phyloP scores from a whole-genome alignment of 2,329 filamentous ascomycete species.

The Neopestalotiopsis rosae region DNA sequence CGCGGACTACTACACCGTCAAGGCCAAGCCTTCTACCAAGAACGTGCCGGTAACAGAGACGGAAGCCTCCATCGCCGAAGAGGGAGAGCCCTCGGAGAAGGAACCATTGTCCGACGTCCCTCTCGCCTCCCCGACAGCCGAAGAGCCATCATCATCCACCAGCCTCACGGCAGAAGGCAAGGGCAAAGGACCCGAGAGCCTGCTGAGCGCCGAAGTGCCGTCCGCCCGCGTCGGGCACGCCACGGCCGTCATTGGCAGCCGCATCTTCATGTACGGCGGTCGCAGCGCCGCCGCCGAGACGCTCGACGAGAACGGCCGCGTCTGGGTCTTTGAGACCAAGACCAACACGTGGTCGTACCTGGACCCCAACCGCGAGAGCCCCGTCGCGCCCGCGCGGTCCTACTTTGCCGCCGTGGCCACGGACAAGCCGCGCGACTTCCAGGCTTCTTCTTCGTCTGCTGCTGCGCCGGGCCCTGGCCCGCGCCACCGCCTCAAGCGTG shows the following conservation, averaged over 20 bases:
- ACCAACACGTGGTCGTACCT: constrained; percentile 69
- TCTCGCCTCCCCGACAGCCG: constrained; percentile 36
- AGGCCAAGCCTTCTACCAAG: constrained; percentile 47
- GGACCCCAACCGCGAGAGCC: constrained; percentile 55
- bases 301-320: constrained; percentile 73
- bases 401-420: constrained; percentile 70
- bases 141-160: constrained; percentile 23
- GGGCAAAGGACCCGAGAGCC: constrained; percentile 46
- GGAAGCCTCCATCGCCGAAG: constrained; percentile 58
- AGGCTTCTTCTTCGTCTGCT: constrained; percentile 18
- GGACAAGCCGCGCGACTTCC: constrained; percentile 60
- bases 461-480: not conserved
- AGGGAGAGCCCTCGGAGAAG: constrained; percentile 49
- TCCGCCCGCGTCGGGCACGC: constrained; percentile 75
- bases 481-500: constrained; percentile 36
- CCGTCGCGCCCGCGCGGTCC: constrained; percentile 69
- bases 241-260: constrained; percentile 68
- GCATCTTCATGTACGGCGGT: constrained; percentile 83
- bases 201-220: constrained; percentile 55
- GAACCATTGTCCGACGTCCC: constrained; percentile 48
- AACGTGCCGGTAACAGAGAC: constrained; percentile 50
- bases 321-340: constrained; percentile 78
- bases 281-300: constrained; percentile 74
- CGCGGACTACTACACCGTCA: constrained; percentile 65
- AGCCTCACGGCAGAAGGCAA: constrained; percentile 28